Conservation (phyloP, 805 yeast genomes). For the Candida sakaeoensis region DNA sequence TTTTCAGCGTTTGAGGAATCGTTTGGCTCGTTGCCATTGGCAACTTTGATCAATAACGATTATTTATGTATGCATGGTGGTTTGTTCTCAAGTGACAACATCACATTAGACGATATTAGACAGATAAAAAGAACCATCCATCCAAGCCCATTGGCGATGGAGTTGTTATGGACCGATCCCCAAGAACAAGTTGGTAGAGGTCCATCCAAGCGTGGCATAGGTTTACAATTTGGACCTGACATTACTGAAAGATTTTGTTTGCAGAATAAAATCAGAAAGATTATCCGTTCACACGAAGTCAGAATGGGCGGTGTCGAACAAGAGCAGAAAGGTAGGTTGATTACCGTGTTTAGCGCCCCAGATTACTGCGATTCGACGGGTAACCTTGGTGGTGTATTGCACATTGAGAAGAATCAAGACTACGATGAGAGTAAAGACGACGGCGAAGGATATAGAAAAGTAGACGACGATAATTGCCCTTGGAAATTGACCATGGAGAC, state of each 20-base stretch:
- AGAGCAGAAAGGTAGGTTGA: conserved; percentile 81
- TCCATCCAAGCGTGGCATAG: conserved; percentile 91
- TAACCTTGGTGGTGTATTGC: conserved; percentile 85
- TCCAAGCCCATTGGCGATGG: conserved; percentile 66
- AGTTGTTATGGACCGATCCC: conserved; percentile 96
- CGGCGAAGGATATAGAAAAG: conserved; percentile 38
- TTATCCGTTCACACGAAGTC: conserved; percentile 93
- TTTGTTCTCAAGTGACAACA: conserved; percentile 71
- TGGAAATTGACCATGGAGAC: conserved; percentile 52
- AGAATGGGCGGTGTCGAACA: conserved; percentile 85
- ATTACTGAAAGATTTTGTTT: conserved; percentile 77
- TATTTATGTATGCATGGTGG: conserved; percentile 97
- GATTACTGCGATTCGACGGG: conserved; percentile 94
- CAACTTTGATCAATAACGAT: conserved; percentile 71
- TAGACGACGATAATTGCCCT: conserved; percentile 37
- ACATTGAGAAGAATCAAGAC: conserved; percentile 48
- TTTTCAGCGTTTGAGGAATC: conserved; percentile 83
- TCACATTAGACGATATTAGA: conserved; percentile 71
- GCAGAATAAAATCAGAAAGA: conserved; percentile 65
- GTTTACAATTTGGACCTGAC: conserved; percentile 96
- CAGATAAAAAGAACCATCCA: conserved; percentile 56
- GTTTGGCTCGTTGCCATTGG: conserved; percentile 82
- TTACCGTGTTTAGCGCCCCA: conserved; percentile 98
- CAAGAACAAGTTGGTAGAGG: conserved; percentile 74
- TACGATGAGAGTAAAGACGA: conserved; percentile 45